phyloP scores from a whole-genome alignment of 768 basidiomycete genomes.

The Boletus vermiculosoides region DNA sequence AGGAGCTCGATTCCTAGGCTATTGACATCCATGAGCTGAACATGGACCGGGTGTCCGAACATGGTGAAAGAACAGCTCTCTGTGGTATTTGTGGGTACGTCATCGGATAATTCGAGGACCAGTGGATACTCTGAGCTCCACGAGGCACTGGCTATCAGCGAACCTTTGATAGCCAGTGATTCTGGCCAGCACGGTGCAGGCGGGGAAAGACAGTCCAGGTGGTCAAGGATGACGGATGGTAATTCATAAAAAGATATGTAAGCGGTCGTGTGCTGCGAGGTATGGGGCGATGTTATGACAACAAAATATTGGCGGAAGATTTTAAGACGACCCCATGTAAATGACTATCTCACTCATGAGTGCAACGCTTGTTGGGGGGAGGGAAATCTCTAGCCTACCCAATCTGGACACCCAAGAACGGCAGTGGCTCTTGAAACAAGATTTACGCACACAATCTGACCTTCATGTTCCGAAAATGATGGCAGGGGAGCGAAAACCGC shows the following conservation, averaged over 20 bases:
- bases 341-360: conserved; percentile 11
- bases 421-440: conserved; percentile 11
- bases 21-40: not conserved
- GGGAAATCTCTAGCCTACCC: conserved; percentile 13
- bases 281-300: conserved; percentile 1
- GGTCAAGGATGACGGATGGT: conserved; percentile 14
- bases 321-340: conserved; percentile 15
- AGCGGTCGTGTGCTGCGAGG: conserved; percentile 1
- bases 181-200: conserved; percentile 17
- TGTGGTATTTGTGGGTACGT: conserved; percentile 1
- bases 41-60: conserved; percentile 5
- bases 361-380: not conserved
- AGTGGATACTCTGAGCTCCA: conserved; percentile 12
- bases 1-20: conserved; percentile 4
- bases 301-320: conserved; percentile 11
- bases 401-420: conserved; percentile 15
- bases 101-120: conserved; percentile 16
- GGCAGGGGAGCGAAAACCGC: conserved; percentile 10
- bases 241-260: conserved; percentile 15
- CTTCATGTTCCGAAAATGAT: not conserved
- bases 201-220: not conserved
- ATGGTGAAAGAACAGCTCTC: conserved; percentile 14
- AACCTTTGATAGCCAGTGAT: conserved; percentile 1
- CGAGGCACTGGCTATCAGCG: conserved; percentile 10
- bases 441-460: conserved; percentile 22